Evolutionary conservation across 148 eudicot genomes (phyloP).

Genomic region (Mesembryanthemum crystallinum): DNA sequence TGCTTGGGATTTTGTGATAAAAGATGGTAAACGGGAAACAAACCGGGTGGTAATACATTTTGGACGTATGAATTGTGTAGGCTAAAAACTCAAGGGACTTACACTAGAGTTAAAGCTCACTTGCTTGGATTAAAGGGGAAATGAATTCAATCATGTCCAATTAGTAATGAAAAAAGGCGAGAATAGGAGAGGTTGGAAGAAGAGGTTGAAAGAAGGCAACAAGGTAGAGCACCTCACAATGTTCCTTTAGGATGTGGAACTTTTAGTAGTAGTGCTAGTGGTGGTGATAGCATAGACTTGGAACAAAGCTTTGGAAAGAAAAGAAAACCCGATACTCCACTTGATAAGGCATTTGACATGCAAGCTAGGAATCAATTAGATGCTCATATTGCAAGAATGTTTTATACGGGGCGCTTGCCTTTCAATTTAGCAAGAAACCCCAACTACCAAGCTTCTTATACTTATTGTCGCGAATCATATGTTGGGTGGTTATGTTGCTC

Average conservation of each 20-base stretch:
- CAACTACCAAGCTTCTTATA: slow-evolving; percentile 5
- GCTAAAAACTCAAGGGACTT: too few relatives aligned
- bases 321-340: neutral
- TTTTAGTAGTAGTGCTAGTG: neutral
- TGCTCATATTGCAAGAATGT: neutral
- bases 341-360: neutral
- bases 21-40: too few relatives aligned
- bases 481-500: slow-evolving; percentile 11
- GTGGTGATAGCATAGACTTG: too few relatives aligned
- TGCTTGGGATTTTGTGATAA: too few relatives aligned
- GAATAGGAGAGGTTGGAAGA: neutral
- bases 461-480: slow-evolving; percentile 10
- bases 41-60: too few relatives aligned
- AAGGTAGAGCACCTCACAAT: neutral
- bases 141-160: too few relatives aligned
- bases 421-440: slow-evolving; percentile 25
- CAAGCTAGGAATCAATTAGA: neutral
- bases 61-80: too few relatives aligned
- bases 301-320: neutral
- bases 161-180: too few relatives aligned
- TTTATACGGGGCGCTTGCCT: neutral
- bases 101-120: too few relatives aligned
- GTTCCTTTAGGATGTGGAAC: neutral
- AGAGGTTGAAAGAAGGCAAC: neutral
- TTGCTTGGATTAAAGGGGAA: too few relatives aligned